phyloP scores from a whole-genome alignment of 2,329 filamentous ascomycete species.

The Xylariaceae sp. region DNA sequence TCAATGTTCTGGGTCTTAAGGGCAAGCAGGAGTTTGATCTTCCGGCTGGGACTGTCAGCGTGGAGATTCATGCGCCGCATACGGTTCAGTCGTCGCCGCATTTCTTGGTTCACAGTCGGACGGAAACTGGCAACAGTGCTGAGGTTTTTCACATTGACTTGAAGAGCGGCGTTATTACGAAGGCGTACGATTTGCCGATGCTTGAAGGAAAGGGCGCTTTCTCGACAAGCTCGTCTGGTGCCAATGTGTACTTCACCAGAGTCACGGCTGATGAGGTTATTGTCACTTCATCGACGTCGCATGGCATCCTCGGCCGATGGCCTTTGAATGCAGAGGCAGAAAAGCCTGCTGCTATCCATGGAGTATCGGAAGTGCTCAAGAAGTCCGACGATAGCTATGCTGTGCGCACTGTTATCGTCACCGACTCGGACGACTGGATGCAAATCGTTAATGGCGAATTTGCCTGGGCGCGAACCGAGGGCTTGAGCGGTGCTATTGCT shows the following conservation, averaged over 20 bases:
- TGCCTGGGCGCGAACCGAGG: slow-evolving; percentile 77
- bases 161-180: slow-evolving; percentile 62
- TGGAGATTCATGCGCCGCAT: slow-evolving; percentile 70
- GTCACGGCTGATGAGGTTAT: slow-evolving; percentile 68
- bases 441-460: slow-evolving; percentile 76
- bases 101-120: slow-evolving; percentile 79
- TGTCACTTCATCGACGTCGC: slow-evolving; percentile 70
- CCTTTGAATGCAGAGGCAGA: slow-evolving; percentile 43
- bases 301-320: slow-evolving; percentile 74
- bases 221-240: slow-evolving; percentile 68
- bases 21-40: slow-evolving; percentile 50
- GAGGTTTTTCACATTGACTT: slow-evolving; percentile 81
- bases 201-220: slow-evolving; percentile 67
- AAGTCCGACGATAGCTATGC: slow-evolving; percentile 65
- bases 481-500: slow-evolving; percentile 70
- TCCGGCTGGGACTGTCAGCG: slow-evolving; percentile 40
- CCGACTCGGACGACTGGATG: slow-evolving; percentile 68
- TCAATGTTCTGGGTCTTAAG: slow-evolving; percentile 65
- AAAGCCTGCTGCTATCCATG: slow-evolving; percentile 53
- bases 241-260: slow-evolving; percentile 85
- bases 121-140: slow-evolving; percentile 66
- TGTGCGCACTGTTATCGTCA: slow-evolving; percentile 68
- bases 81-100: slow-evolving; percentile 67
- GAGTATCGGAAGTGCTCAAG: slow-evolving; percentile 75
- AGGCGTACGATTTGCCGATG: slow-evolving; percentile 73